Evolutionary conservation across 1,139 yeast species (phyloP).

Genomic region (Suhomyces taliae): DNA sequence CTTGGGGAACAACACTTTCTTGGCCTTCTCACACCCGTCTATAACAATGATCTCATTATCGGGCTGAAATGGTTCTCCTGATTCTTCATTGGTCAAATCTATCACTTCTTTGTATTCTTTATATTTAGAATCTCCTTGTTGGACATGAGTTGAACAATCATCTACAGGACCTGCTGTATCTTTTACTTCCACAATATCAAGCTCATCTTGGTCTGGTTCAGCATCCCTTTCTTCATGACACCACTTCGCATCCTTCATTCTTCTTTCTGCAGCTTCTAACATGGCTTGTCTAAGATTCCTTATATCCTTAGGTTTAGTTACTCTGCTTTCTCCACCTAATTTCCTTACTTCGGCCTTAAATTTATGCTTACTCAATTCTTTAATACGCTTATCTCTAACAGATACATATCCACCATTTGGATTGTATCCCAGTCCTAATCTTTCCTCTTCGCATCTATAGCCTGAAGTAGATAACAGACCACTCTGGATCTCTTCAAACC

Average conservation of each 20-base stretch:
- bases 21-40: constrained; percentile 22
- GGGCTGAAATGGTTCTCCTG: constrained; percentile 12
- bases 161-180: constrained; percentile 8
- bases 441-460: constrained; percentile 54
- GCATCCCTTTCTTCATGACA: constrained; percentile 36
- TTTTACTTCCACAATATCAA: constrained; percentile 14
- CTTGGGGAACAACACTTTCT: constrained; percentile 8
- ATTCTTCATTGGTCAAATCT: constrained; percentile 25
- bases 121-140: not conserved
- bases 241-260: constrained; percentile 58
- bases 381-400: constrained; percentile 39
- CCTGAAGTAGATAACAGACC: constrained; percentile 33
- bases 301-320: constrained; percentile 4
- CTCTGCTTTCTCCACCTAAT: constrained; percentile 24
- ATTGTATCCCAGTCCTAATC: constrained; percentile 42
- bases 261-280: constrained; percentile 66
- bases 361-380: constrained; percentile 36
- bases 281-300: constrained; percentile 41
- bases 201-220: constrained; percentile 18
- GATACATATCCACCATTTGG: constrained; percentile 22
- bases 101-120: constrained; percentile 22
- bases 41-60: constrained; percentile 23
- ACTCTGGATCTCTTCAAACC: constrained; percentile 56
- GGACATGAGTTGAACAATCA: not conserved
- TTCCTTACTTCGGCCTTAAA: constrained; percentile 41